Base-by-base conservation (phyloP, 371 early-diverging fungal genomes). In the Smittium mucronatum region DNA sequence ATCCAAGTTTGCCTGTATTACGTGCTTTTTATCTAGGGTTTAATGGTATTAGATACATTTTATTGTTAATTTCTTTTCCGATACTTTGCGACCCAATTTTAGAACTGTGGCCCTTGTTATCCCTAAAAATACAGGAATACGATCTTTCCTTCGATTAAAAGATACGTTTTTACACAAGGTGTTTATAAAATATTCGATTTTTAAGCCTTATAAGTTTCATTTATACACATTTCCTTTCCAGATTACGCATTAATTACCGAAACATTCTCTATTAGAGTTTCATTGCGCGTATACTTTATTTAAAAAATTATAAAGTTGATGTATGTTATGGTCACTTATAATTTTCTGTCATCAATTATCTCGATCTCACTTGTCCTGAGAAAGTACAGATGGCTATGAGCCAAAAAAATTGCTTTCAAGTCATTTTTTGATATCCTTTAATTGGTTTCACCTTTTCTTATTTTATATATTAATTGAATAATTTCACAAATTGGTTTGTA, bases 301-400 rank as follows among this genome's bases (percentile, higher is more conserved):
- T 2, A 5, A 15, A 31, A 17, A 21, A 64, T 64, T 2, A 36
- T 5, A 64, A 29, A 64, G 21, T 31, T 15, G 8, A 64, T 31
- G 25, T 17, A 64, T 21, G 17, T 26, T 2, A 16, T 25, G 5
- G 28, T 25, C 2, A 36, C 16, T 34, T 17, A 26, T 16, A 31
- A 31, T 26, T 36, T 64, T 16, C 25, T 25, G 34, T 64, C 64
- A 31, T 64, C 26, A 25, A 64, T 64, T 17, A 17, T 33, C 31
- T 64, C 64, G 21, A 34, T 64, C 8, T 64, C 64, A 36, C 64
- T 64, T 47, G 36, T 2, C 25, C 16, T 31, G 30, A 64, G 8
- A 64, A 64, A 15, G 21, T 33, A 31, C 64, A 64, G 16, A 64
- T 64, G 31, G 28, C 64, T 36, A 64, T 15, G 31, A 64, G 64